phyloP scores from a whole-genome alignment of 2,329 filamentous ascomycete species.

The Talaromyces atroroseus region DNA sequence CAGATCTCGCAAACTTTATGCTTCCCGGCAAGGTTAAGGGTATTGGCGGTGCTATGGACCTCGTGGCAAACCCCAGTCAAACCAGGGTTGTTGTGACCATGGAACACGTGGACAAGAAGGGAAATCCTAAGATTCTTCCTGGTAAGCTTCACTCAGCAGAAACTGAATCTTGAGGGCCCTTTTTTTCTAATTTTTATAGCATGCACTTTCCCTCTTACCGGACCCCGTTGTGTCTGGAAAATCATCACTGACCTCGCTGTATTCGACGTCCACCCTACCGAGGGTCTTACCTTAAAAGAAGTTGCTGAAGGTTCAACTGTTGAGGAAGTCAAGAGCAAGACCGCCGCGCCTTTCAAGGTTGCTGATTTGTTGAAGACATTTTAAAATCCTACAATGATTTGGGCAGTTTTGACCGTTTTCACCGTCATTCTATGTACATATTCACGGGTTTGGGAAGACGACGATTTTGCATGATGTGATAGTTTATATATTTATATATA shows the following conservation, averaged over 20 bases:
- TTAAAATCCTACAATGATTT: background rate
- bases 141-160: background rate
- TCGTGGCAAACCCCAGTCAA: conserved; percentile 60
- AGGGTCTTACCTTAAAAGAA: conserved; percentile 55
- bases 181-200: conserved; percentile 32
- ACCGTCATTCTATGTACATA: conserved; percentile 3
- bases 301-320: conserved; percentile 64
- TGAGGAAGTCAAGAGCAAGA: conserved; percentile 66
- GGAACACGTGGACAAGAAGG: conserved; percentile 66
- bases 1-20: conserved; percentile 82
- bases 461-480: background rate
- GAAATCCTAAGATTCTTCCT: conserved; percentile 59
- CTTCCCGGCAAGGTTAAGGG: conserved; percentile 78
- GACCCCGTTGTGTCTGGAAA: conserved; percentile 60
- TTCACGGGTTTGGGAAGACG: background rate
- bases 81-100: conserved; percentile 68
- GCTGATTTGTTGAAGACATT: conserved; percentile 54
- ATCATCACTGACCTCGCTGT: conserved; percentile 69
- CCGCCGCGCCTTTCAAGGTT: conserved; percentile 62
- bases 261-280: conserved; percentile 66
- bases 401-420: background rate
- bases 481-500: background rate
- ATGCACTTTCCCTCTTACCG: conserved; percentile 62
- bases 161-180: background rate
- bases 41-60: conserved; percentile 70